Base-by-base conservation (phyloP, 2,329 filamentous ascomycete genomes). In the Aspergillus fructus region DNA sequence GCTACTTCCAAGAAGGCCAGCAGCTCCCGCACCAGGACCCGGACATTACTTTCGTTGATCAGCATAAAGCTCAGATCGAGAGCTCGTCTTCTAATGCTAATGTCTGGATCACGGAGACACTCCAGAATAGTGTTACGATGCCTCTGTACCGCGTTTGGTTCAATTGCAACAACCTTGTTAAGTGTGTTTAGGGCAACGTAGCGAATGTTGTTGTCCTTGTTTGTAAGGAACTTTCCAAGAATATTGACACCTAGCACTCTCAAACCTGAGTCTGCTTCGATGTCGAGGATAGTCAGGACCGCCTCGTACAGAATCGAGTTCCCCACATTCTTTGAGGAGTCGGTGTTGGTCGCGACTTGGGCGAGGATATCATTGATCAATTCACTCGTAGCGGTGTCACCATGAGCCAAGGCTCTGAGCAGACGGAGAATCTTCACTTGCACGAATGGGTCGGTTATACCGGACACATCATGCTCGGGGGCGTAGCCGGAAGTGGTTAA, bases 301-400 rank as follows among this genome's bases (percentile, higher is more conserved):
- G 94, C 90, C 77, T 99, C 94, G 78, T 99, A 99, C 7, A 99
- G 82, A 66, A 99, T 99, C 0, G 94, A 93, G 73, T 99, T 99
- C 62, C 94, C 94, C 42, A 99, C 94, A 64, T 99, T 99, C 80
- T 99, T 99, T 27, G 93, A 93, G 0, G 93, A 92, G 71, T 99
- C 94, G 1, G 94, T 99, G 75, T 99, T 99, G 40, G 93, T 97
- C 52, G 94, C 94, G 54, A 99, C 94, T 78, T 96, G 93, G 5
- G 94, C 94, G 59, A 99, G 80, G 60, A 99, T 99, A 71, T 99
- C 94, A 77, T 97, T 99, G 79, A 99, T 97, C 74, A 96, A 89
- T 76, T 99, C 96, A 74, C 92, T 97, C 24, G 91, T 92, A 60
- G 92, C 83, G 11, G 87, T 81, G 74, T 99, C 92, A 37, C 93